Base-by-base conservation (phyloP, 257 asterid genomes). In the Agastache rugosa region DNA sequence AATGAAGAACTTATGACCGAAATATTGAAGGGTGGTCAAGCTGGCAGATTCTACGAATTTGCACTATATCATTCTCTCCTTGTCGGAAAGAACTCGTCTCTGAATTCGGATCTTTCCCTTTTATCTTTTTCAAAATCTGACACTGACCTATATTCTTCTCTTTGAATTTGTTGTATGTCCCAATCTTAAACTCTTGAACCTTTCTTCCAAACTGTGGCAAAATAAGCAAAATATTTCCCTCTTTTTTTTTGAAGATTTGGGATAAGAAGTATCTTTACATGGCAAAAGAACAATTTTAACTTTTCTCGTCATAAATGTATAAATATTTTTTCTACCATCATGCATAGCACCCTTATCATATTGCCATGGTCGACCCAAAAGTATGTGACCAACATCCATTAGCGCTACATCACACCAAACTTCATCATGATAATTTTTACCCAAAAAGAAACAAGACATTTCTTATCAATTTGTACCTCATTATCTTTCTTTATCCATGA, bases 301-400 rank as follows among this genome's bases (percentile, higher is more conserved):
- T 35, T 61, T 61, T 1, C 27, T 47, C 15, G 34, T 16, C 48
- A 61, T 16, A 61, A n/a, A 61, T 0, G n/a, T 47, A 15, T 47
- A 34, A 14, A 45, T 60, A 60, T 60, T 61, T 4, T 34, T 63
- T 37, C 68, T 35, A n/a, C 50, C 50, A 37, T n/a, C 68, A 63
- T 35, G 29, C 2, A 37, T n/a, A 27, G 1, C 67, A 62, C 48
- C 8, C 9, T 12, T 62, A 62, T 62, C 27, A 4, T 60, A 60
- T 14, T 62, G 48, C 29, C 67, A 62, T 2, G 48, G 67, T 6
- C 56, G 67, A n/a, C 47, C 50, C 48, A 63, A 63, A 16, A 62
- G 68, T 35, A 37, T 63, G n/a, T 63, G 50, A 35, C 68, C 56
- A 15, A 50, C 0, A 50, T 50, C 56, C 56, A n/a, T 6, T 0